Base-by-base conservation (phyloP, 768 basidiomycete genomes). In the Boletus eberwhitei region DNA sequence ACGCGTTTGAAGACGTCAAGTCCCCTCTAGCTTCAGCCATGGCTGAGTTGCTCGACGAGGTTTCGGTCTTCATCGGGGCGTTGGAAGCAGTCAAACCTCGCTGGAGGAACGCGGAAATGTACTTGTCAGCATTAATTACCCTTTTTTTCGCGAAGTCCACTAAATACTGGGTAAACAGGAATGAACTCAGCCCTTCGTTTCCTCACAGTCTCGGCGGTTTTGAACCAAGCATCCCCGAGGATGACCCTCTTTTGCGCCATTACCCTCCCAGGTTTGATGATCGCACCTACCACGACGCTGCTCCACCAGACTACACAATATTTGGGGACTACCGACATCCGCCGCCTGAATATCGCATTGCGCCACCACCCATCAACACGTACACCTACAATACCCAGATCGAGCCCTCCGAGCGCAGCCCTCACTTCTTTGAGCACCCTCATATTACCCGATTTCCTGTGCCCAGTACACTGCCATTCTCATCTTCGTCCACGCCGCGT, bases 31-130 rank as follows among this genome's bases (percentile, higher is more conserved):
- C 65, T 22, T 21, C 55, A 19, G 57, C 64, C 26, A 71, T 71
- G 69, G 64, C 65, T 14, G 69, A 71, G 29, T 48, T 71, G 11
- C 67, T 72, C 13, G 67, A 69, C 16, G 65, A 64, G 2, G 55
- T 67, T 31, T 57, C 62, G 1, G 60, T 70, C 31, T 71, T 73
- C 44, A 55, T 69, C 4, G 45, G 63, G n/a, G 67, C 68, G 11
- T 48, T 71, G 42, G 62, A 70, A 49, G 41, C 59, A 17, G 60
- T 65, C 32, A 63, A 56, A 48, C 58, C 57, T 49, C 71, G 69
- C 29, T 71, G 70, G 70, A 67, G 71, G 45, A 62, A 53, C 24
- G 70, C 70, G 29, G 71, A 72, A 47, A 66, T 69, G 45, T 59
- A 71, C 63, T 48, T 71, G 70, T 69, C 73, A 80, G 67, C 64